Base-by-base conservation (phyloP, 164 flowering plant species). In the Platanus orientalis region DNA sequence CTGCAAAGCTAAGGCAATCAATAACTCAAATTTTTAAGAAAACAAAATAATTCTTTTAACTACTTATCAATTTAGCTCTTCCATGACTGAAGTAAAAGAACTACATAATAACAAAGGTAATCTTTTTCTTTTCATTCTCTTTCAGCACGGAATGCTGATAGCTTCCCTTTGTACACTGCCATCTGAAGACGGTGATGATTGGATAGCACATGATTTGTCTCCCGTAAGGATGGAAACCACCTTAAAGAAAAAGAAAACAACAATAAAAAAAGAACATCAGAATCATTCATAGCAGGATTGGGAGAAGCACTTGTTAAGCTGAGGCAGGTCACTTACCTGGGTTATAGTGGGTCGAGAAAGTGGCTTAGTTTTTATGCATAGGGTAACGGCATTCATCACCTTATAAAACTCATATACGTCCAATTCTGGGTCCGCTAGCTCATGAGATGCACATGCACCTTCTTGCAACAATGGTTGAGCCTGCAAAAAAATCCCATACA, bases 181-280 rank as follows among this genome's bases (percentile, higher is more conserved):
- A 7, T 73, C 71, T 2, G 65, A 58, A 32, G 57, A 68, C 42
- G 79, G 82, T 36, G 77, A 65, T 44, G 68, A 48, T 42, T 54
- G 65, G 6, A 24, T 39, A 12, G 53, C 20, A 34, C 69, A 70
- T 40, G 63, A 69, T 13, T 57, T 66, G 36, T 78, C 77, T 32
- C 79, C 82, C 48, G 54, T 68, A 26, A 78, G 72, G 57, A 73
- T 57, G 11, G 70, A 62, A 48, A 78, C 64, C 62, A 78, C 82
- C 82, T 78, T 67, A 6, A 27, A 40, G n/a, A n/a, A n/a, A n/a
- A n/a, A n/a, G n/a, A n/a, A n/a, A n/a, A n/a, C n/a, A n/a, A n/a
- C n/a, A n/a, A n/a, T n/a, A n/a, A n/a, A n/a, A n/a, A n/a, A n/a
- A n/a, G n/a, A n/a, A n/a, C n/a, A n/a, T n/a, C n/a, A n/a, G n/a